phyloP scores from a whole-genome alignment of 768 basidiomycete genomes.

The Mycena epipterygia region DNA sequence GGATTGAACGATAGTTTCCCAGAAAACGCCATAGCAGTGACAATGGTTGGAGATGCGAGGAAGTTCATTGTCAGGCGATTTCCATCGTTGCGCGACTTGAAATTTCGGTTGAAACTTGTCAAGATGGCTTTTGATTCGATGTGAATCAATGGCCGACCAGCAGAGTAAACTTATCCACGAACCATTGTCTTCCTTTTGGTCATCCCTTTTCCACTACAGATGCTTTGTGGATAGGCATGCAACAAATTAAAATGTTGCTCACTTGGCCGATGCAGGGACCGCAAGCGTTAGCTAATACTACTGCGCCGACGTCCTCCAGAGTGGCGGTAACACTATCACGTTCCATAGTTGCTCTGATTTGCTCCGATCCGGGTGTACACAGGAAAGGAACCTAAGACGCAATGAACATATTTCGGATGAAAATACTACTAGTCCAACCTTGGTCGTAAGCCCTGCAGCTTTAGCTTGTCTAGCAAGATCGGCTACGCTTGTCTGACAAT shows the following conservation, averaged over 20 bases:
- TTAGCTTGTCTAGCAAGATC: conserved; percentile 93
- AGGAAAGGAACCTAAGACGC: conserved; percentile 79
- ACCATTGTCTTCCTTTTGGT: conserved; percentile 94
- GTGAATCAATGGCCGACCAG: conserved; percentile 6
- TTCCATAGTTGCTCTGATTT: conserved; percentile 98
- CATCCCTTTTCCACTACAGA: conserved; percentile 92
- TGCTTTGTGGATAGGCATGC: conserved; percentile 28
- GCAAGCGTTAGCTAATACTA: conserved; percentile 97
- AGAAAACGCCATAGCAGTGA: conserved; percentile 97
- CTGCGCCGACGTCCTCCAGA: conserved; percentile 91
- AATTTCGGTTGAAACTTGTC: conserved; percentile 94
- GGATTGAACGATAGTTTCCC: conserved; percentile 97
- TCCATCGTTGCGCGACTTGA: conserved; percentile 96
- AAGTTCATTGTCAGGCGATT: conserved; percentile 97
- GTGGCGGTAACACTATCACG: conserved; percentile 88
- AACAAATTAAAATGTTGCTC: conserved; percentile 25
- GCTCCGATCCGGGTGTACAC: conserved; percentile 93
- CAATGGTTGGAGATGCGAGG: conserved; percentile 95
- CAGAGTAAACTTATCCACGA: conserved; percentile 36
- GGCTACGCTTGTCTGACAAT: conserved; percentile 85
- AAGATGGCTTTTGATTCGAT: conserved; percentile 81
- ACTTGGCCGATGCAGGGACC: conserved; percentile 99
- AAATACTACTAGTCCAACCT: conserved; percentile 55
- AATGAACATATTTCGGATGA: conserved; percentile 13
- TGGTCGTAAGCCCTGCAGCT: conserved; percentile 81